A percentile compares a stretch with the other conserved stretches of the same genome.
Evolutionary conservation across 2,329 filamentous ascomycete species (phyloP).

Genomic region (Colletotrichum plurivorum): DNA sequence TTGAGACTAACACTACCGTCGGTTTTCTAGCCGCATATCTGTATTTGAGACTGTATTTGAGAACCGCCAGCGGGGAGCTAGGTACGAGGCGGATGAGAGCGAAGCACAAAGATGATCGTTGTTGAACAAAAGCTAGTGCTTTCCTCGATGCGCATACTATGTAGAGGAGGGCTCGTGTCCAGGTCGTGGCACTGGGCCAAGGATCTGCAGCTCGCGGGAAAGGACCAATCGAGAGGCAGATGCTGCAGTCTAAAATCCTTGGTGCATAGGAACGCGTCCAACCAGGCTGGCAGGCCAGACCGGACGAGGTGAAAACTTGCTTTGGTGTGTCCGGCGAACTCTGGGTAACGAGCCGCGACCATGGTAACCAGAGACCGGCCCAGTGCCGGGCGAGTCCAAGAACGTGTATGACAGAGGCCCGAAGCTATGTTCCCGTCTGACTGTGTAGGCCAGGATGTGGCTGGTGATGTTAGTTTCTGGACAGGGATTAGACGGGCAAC

Average conservation of each 20-base stretch:
- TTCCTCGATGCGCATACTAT: constrained; percentile 8
- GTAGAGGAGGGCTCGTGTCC: constrained; percentile 35
- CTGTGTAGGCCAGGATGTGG: constrained; percentile 1
- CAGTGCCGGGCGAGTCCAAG: constrained; percentile 13
- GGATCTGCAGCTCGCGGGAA: constrained; percentile 21
- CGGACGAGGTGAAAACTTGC: constrained; percentile 36
- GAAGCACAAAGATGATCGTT: constrained; percentile 5
- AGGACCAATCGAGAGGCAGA: constrained; percentile 23
- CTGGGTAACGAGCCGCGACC: constrained; percentile 9
- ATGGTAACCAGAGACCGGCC: constrained; percentile 2
- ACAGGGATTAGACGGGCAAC: background rate
- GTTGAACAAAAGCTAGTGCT: constrained; percentile 17
- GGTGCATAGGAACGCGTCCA: constrained; percentile 40
- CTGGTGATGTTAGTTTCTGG: background rate
- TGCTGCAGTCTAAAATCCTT: constrained; percentile 26
- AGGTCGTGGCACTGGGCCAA: constrained; percentile 33
- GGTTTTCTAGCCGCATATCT: constrained; percentile 15
- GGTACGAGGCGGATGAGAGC: background rate
- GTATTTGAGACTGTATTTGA: background rate
- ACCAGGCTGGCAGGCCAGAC: constrained; percentile 6
- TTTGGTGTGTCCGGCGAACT: constrained; percentile 18
- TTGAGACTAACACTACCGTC: background rate
- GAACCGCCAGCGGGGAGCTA: background rate
- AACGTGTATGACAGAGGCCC: background rate
- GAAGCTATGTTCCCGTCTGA: background rate